phyloP scores from a whole-genome alignment of 202 grass and related monocot species.

The Brachypodium distachyon region DNA sequence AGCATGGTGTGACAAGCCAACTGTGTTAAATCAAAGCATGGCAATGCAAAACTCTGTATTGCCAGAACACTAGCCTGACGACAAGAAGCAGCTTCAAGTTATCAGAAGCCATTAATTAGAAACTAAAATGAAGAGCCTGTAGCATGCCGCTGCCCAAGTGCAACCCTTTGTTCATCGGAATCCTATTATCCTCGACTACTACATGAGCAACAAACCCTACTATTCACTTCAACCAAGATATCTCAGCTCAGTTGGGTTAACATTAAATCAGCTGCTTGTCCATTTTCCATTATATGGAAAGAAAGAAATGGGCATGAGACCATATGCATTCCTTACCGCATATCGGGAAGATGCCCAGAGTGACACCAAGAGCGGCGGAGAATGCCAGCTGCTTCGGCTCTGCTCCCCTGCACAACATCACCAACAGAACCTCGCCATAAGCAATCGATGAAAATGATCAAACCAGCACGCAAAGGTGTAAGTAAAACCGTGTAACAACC shows the following conservation, averaged over 20 bases:
- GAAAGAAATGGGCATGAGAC: background rate
- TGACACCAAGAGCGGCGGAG: slow-evolving; percentile 84
- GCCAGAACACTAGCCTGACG: too few relatives aligned
- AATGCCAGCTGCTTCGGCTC: slow-evolving; percentile 88
- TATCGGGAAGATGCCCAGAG: slow-evolving; percentile 82
- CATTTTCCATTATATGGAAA: background rate
- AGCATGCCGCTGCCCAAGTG: background rate
- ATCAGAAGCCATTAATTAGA: background rate
- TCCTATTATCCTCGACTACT: background rate
- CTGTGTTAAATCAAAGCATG: background rate
- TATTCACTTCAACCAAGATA: too few relatives aligned
- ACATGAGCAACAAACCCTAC: background rate
- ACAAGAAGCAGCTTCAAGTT: background rate
- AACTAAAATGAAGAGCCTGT: background rate
- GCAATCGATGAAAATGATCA: background rate
- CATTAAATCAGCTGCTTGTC: background rate
- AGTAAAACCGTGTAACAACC: slow-evolving; percentile 9
- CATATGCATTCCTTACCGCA: slow-evolving; percentile 47
- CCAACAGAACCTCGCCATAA: background rate
- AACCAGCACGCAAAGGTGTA: background rate
- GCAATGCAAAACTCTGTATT: background rate
- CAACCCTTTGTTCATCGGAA: background rate
- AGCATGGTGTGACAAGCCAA: background rate
- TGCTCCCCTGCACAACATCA: slow-evolving; percentile 55
- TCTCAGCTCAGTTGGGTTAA: background rate